A percentile compares a stretch with the other conserved stretches of the same genome.
phyloP scores from a whole-genome alignment of 2,329 filamentous ascomycete species.

The Colletotrichum abscissum region DNA sequence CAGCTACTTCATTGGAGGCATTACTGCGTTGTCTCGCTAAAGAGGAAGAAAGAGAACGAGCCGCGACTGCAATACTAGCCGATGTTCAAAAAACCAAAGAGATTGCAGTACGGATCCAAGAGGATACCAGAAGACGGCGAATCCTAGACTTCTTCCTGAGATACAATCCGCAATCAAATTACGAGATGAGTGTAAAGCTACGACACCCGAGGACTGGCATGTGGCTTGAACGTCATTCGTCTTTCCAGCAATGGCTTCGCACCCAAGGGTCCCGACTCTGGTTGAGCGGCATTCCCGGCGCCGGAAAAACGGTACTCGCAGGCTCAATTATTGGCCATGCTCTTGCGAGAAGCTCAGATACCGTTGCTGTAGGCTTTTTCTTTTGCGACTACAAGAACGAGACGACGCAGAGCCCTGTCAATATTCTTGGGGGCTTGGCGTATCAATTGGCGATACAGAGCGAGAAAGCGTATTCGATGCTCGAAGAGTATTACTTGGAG shows the following conservation, averaged over 20 bases:
- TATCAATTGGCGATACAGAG: slow-evolving; percentile 16
- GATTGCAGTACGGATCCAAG: background rate
- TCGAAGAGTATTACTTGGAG: background rate
- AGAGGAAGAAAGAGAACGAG: background rate
- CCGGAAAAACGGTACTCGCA: slow-evolving; percentile 7
- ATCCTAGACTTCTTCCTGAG: background rate
- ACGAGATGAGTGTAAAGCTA: background rate
- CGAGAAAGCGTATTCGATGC: background rate
- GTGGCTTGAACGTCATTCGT: background rate
- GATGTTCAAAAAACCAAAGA: background rate
- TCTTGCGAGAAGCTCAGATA: background rate
- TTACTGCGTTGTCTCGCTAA: background rate
- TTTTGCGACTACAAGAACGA: slow-evolving; percentile 17
- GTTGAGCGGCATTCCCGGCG: slow-evolving; percentile 14
- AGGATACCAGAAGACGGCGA: background rate
- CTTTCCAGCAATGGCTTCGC: background rate
- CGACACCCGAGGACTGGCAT: background rate
- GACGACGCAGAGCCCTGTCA: background rate
- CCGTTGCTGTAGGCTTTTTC: background rate
- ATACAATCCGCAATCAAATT: slow-evolving; percentile 13
- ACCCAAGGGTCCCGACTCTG: background rate
- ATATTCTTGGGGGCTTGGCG: background rate
- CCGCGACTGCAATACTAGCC: rapidly evolving
- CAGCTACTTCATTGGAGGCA: background rate
- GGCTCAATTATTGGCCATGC: background rate